Base-by-base conservation (phyloP, 176 grass and related monocot species). In the Bolboschoenus planiculmis region DNA sequence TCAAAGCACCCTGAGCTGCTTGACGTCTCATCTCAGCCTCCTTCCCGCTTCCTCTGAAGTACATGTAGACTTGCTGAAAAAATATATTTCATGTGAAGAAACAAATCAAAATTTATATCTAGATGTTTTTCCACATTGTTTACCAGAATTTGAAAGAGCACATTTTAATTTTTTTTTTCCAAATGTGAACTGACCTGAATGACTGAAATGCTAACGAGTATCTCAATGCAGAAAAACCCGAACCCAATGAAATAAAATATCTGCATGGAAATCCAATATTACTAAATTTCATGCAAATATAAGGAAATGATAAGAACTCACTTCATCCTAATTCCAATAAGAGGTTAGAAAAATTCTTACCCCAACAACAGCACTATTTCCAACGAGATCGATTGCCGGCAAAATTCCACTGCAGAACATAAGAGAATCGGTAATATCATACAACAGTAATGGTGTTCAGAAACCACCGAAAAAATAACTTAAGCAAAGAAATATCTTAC, bases 161-260 rank as follows among this genome's bases (percentile, higher is more conserved):
- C 33, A 33, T 23, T 10, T 1, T 35, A 58, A 73, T 0, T 67
- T n/a, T n/a, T n/a, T n/a, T n/a, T n/a, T n/a, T 29, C 5, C 56
- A 1, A 8, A 46, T 59, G 44, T 20, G 60, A 67, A 86, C 83
- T 44, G 42, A 97, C 92, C 95, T 97, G 92, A 82, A 99, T 87
- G n/a, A 99, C 97, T 56, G 81, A 81, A 48, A 99, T 23, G 82
- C 97, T 96, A 40, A 99, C 82, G 66, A 99, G 91, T 64, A 78
- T 82, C 77, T 99, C 97, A 14, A 99, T 59, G 64, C 91, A 95
- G 87, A 99, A 96, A 58, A 99, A 78, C 70, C 86, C 97, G 59
- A 96, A 99, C 61, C 93, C 93, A 83, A 99, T 82, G n/a, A 99
- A 93, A 76, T 99, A 99, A 78, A 99, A 95, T 85, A 99, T 90